A percentile compares a stretch with the other conserved stretches of the same genome.
Evolutionary conservation across 805 yeast genomes (phyloP).

Genomic region (Nakazawaea ishiwadae): DNA sequence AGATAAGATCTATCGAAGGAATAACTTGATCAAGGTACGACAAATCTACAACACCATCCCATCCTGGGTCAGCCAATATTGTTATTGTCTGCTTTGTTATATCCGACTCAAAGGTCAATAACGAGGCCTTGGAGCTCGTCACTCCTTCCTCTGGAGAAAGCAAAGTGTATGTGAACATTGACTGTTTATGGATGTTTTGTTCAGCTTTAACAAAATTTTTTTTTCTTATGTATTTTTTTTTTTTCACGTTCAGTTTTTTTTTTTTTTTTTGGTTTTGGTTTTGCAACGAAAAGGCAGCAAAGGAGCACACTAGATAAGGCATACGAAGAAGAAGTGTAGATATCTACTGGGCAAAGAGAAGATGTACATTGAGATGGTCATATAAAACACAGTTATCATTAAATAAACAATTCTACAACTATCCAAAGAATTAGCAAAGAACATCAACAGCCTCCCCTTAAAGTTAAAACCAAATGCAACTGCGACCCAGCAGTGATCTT

Average conservation of each 20-base stretch:
- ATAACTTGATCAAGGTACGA: constrained; percentile 38
- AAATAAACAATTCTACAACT: too few species aligned
- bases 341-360: too few species aligned
- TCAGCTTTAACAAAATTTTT: too few species aligned
- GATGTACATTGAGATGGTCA: too few species aligned
- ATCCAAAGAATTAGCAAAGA: too few species aligned
- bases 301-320: too few species aligned
- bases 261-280: too few species aligned
- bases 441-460: constrained; percentile 69
- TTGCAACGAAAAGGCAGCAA: too few species aligned
- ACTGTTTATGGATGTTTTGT: not conserved
- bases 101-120: constrained; percentile 37
- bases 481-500: constrained; percentile 85
- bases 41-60: constrained; percentile 53
- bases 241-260: too few species aligned
- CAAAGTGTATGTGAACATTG: constrained; percentile 13
- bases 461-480: constrained; percentile 83
- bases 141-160: constrained; percentile 10
- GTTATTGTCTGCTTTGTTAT: constrained; percentile 40
- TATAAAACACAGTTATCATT: too few species aligned
- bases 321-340: too few species aligned
- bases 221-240: not conserved
- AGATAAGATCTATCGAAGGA: constrained; percentile 55
- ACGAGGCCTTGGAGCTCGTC: constrained; percentile 33
- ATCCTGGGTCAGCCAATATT: constrained; percentile 68